These are phyloP conservation scores for Saussurea involucrata DNA, from an alignment of 129 eudicot species.

Conservation along the genomic window DNA sequence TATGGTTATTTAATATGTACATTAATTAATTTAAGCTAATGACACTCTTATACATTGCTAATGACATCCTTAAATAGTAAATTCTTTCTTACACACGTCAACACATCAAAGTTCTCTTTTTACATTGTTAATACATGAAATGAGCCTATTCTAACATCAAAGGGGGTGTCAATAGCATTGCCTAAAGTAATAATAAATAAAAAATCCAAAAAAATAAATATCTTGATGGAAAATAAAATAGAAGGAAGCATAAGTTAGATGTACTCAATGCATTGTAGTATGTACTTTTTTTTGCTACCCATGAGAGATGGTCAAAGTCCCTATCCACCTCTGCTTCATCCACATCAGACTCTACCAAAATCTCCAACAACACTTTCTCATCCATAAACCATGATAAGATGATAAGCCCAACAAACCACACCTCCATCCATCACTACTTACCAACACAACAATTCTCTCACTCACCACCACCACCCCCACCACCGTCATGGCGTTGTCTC, in stretches of 20 bases:
- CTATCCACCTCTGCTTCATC: conserved; percentile 26
- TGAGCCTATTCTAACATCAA: too few species aligned
- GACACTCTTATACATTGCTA: too few species aligned
- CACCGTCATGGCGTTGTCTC: conserved; percentile 76
- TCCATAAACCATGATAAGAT: conserved; percentile 77
- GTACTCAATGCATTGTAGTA: not conserved
- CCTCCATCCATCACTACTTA: conserved; percentile 12
- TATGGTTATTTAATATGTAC: too few species aligned
- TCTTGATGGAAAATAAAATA: too few species aligned
- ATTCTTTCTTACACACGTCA: too few species aligned
- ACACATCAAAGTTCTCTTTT: too few species aligned
- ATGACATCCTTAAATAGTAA: too few species aligned
- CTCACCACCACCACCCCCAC: not conserved
- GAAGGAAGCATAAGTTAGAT: not conserved
- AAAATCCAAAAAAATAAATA: too few species aligned
- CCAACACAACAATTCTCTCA: conserved; percentile 1
- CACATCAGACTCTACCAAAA: conserved; percentile 44
- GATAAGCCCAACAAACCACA: conserved; percentile 61
- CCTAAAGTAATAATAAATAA: too few species aligned
- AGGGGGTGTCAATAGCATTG: too few species aligned
- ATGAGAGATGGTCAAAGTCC: conserved; percentile 18
- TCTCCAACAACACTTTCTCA: conserved; percentile 43
- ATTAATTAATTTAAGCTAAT: too few species aligned
- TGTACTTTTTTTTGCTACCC: not conserved
- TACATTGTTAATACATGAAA: too few species aligned